These are phyloP conservation scores for Candida sphagnicola DNA, from an alignment of 805 yeast species.

Conservation along the genomic window DNA sequence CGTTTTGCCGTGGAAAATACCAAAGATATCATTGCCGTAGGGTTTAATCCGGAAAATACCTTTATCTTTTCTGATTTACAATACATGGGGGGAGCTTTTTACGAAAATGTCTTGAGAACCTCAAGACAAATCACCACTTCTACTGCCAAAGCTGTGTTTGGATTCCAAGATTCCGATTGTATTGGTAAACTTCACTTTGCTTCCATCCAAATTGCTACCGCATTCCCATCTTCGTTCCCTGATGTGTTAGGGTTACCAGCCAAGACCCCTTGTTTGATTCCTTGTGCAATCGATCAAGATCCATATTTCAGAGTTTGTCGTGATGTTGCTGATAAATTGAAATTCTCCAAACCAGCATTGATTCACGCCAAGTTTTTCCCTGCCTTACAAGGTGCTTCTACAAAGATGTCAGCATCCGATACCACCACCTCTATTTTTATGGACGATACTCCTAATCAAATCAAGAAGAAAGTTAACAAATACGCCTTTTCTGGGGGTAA, in stretches of 20 bases:
- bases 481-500: conserved; percentile 96
- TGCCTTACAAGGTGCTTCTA: conserved; percentile 92
- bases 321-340: conserved; percentile 93
- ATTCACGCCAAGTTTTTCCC: conserved; percentile 97
- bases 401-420: conserved; percentile 96
- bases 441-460: conserved; percentile 91
- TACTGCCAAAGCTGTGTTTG: conserved; percentile 96
- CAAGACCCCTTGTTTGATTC: conserved; percentile 94
- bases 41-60: conserved; percentile 92
- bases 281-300: conserved; percentile 99
- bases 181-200: conserved; percentile 96
- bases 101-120: conserved; percentile 88
- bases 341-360: conserved; percentile 85
- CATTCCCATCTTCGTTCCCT: conserved; percentile 95
- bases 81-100: conserved; percentile 91
- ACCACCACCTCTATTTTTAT: conserved; percentile 88
- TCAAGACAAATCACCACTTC: conserved; percentile 94
- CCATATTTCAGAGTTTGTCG: conserved; percentile 97
- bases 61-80: conserved; percentile 90
- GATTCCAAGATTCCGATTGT: conserved; percentile 90
- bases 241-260: conserved; percentile 80
- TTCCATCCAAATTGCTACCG: conserved; percentile 91
- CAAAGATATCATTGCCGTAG: conserved; percentile 89
- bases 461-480: conserved; percentile 91
- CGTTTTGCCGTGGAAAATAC: conserved; percentile 77